These are phyloP conservation scores for Lactarius vividus DNA, from an alignment of 768 basidiomycete genomes.

Conservation along the genomic window DNA sequence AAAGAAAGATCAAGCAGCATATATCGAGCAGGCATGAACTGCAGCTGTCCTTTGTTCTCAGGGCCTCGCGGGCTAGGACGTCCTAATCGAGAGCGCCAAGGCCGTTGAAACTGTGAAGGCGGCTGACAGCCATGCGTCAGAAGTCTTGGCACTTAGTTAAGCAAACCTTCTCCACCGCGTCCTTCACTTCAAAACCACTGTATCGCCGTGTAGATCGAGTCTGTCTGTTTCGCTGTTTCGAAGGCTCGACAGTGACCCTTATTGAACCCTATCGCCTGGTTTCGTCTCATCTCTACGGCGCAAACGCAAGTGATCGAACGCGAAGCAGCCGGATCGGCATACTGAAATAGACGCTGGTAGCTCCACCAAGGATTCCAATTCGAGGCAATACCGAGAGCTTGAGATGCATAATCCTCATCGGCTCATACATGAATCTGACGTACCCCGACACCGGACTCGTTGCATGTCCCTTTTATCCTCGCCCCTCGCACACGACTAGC, in stretches of 20 bases:
- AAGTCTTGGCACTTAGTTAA: not conserved
- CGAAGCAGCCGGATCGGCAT: not conserved
- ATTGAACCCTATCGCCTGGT: not conserved
- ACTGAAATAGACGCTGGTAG: not conserved
- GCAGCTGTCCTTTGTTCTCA: too few relatives aligned
- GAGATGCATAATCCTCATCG: not conserved
- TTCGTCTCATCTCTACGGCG: not conserved
- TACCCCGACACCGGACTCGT: not conserved
- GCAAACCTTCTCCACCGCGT: not conserved
- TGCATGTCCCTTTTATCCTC: not conserved
- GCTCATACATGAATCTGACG: not conserved
- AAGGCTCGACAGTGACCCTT: not conserved
- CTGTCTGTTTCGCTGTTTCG: not conserved
- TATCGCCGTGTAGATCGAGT: not conserved
- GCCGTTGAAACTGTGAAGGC: too few relatives aligned
- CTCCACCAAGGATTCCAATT: not conserved
- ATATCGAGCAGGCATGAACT: too few relatives aligned
- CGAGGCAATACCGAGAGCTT: too few relatives aligned
- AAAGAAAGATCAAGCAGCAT: too few relatives aligned
- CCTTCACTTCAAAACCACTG: not conserved
- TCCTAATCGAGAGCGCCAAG: not conserved
- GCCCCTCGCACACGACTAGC: not conserved
- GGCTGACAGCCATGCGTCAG: not conserved
- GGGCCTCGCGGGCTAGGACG: too few relatives aligned
- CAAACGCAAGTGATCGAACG: not conserved